Evolutionary conservation across 441 rosid genomes (phyloP).

Genomic region (Gossypium laxum): DNA sequence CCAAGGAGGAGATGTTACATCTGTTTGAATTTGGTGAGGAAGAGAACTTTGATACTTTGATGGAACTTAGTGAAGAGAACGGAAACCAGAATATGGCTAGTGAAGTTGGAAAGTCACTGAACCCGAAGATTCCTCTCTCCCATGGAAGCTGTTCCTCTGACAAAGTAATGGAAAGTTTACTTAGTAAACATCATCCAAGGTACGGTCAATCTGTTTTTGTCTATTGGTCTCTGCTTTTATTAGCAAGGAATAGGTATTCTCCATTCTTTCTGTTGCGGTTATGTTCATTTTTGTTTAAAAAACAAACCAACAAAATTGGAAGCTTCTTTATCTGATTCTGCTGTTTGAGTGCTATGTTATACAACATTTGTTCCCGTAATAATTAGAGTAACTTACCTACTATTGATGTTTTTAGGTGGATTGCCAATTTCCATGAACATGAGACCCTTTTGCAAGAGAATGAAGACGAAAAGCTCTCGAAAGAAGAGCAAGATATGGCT

Average conservation of each 20-base stretch:
- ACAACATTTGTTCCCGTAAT: not conserved
- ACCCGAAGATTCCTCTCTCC: conserved; percentile 42
- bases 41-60: conserved; percentile 50
- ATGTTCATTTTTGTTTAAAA: not conserved
- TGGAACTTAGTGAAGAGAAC: conserved; percentile 33
- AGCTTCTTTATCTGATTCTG: conserved; percentile 6
- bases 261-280: not conserved
- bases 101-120: conserved; percentile 35
- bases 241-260: not conserved
- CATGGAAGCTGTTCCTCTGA: conserved; percentile 67
- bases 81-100: conserved; percentile 23
- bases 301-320: not conserved
- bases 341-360: not conserved
- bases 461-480: conserved; percentile 86
- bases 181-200: conserved; percentile 75
- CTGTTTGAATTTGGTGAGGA: conserved; percentile 95
- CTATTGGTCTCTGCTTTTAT: not conserved
- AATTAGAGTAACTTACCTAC: not conserved
- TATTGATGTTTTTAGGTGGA: conserved; percentile 52
- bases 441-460: conserved; percentile 97
- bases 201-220: conserved; percentile 16
- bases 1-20: conserved; percentile 98
- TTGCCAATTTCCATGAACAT: conserved; percentile 87
- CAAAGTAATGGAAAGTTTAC: conserved; percentile 75
- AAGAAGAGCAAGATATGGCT: conserved; percentile 99